Conservation (phyloP, 75 land plant genomes). For the Pinus albicaulis region DNA sequence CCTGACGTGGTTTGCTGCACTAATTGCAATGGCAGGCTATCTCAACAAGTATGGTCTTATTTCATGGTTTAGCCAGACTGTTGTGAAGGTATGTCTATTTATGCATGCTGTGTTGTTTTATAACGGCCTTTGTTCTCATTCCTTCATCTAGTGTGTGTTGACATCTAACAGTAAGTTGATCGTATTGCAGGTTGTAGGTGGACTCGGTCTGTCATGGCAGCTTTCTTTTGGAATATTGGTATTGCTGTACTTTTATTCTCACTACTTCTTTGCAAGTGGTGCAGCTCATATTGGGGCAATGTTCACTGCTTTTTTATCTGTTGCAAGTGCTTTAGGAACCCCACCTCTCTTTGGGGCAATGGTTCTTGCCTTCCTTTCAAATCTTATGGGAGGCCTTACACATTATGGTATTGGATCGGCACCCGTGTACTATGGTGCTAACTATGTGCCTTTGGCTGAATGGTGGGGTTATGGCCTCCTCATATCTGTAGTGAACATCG, state of each 20-base stretch:
- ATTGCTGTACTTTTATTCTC: constrained; percentile 92
- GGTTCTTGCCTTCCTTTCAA: constrained; percentile 91
- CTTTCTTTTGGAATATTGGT: constrained; percentile 89
- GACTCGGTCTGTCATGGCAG: constrained; percentile 94
- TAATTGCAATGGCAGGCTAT: constrained; percentile 98
- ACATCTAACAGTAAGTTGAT: constrained; percentile 10
- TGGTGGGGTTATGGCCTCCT: constrained; percentile 99
- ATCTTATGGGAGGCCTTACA: constrained; percentile 96
- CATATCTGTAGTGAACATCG: constrained; percentile 79
- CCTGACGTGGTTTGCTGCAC: constrained; percentile 99
- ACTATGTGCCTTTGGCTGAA: constrained; percentile 78
- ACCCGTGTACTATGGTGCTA: constrained; percentile 94
- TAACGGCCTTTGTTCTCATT: neutral
- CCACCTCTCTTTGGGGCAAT: constrained; percentile 91
- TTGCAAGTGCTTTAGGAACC: constrained; percentile 87
- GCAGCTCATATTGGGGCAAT: constrained; percentile 99
- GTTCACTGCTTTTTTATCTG: constrained; percentile 98
- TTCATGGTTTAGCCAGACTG: constrained; percentile 95
- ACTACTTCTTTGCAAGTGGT: constrained; percentile 98
- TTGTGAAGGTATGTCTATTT: constrained; percentile 76
- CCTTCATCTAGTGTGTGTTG: neutral
- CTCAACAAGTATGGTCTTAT: constrained; percentile 97
- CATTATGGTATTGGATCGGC: constrained; percentile 98
- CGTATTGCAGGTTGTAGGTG: constrained; percentile 86
- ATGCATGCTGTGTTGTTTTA: neutral